Evolutionary conservation across 495 filamentous ascomycete species (phyloP).

Genomic region (Aspergillus bridgeri): DNA sequence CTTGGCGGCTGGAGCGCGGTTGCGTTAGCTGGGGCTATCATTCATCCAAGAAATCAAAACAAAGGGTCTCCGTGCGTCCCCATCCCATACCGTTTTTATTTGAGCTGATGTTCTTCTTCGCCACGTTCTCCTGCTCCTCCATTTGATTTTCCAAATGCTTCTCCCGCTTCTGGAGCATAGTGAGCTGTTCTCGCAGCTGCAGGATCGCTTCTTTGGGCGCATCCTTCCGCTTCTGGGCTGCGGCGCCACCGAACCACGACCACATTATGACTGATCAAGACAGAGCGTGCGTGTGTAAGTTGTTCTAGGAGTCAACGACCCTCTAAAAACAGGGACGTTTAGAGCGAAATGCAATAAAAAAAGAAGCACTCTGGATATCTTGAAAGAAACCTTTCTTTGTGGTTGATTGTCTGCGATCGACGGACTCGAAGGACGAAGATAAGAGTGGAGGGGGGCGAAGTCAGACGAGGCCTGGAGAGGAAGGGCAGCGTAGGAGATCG

Average conservation of each 20-base stretch:
- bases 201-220: constrained; percentile 97
- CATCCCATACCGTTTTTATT: constrained; percentile 70
- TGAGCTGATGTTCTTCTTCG: constrained; percentile 81
- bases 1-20: constrained; percentile 64
- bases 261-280: constrained; percentile 49
- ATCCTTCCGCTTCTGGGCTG: constrained; percentile 81
- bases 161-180: constrained; percentile 97
- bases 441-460: neutral
- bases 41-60: neutral
- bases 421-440: neutral
- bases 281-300: neutral
- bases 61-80: neutral
- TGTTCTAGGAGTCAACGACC: neutral
- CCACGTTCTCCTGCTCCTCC: constrained; percentile 85
- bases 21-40: constrained; percentile 5
- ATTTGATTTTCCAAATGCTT: constrained; percentile 87
- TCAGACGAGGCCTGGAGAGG: neutral
- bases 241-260: constrained; percentile 82
- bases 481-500: too few species aligned
- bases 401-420: neutral
- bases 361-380: neutral
- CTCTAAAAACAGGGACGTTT: neutral
- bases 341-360: neutral
- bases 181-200: constrained; percentile 78
- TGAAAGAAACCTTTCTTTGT: neutral